Evolutionary conservation across 2,329 filamentous ascomycete species (phyloP), one percentile per base, ranked within the genome.

Genomic region (Mycosphaerelloides madeirae): DNA sequence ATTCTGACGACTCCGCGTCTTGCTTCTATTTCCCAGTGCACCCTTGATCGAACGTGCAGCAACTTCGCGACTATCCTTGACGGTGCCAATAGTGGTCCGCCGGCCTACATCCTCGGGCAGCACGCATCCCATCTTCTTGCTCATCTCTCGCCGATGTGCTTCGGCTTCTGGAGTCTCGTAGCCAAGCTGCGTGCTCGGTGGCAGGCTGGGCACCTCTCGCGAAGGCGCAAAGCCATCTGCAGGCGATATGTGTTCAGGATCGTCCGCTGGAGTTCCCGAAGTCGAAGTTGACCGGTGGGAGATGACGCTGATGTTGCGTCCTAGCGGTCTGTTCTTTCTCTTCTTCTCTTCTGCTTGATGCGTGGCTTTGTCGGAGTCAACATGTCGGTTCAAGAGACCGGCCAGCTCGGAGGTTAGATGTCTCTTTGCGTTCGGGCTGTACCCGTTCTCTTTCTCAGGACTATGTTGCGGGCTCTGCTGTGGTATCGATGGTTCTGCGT

Each of bases 151-250:
- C 14, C 59, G 54, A 41, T 62, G 56, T 14, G 54, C 54, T 31
- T 58, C 60, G 4, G 59, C 57, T 11, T 64, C 64, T 12, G 56
- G 53, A 1, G 53, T 57, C 18, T 65, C 63, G 38, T 67, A 67
- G 1, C 57, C 62, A 15, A 67, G 55, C 48, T 66, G 62, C 33
- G 64, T 65, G 40, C 62, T 56, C 6, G 57, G 57, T 12, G 59
- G 52, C 20, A 49, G 43, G 28, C 38, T 34, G 11, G 42, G 39
- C 14, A 40, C 47, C 11, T 53, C 54, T 18, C 38, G 33, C 14
- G 39, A 15, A 20, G 33, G 38, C 31, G 35, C 31, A 37, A 52
- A 56, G 19, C 53, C 55, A 44, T 60, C 56, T 3, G 52, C 49
- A 22, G 44, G 44, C 9, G 49, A 52, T 15, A 46, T 37, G 9